A percentile compares a stretch with the other conserved stretches of the same genome.
Conservation (phyloP, 164 flowering plant species). For the Sextonia rubra region DNA sequence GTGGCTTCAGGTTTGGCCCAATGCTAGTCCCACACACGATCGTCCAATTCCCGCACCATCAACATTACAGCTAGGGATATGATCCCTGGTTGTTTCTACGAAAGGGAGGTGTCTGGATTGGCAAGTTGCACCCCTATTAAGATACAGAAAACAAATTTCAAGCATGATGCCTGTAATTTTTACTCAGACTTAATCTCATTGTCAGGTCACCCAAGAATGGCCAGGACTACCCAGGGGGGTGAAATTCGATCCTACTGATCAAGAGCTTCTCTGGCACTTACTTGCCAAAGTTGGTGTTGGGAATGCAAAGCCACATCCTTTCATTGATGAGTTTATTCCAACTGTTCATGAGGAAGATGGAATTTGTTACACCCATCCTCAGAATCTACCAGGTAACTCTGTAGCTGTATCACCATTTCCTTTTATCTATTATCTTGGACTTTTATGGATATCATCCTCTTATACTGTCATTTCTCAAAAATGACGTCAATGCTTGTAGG, state of each 20-base stretch:
- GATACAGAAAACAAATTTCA: neutral
- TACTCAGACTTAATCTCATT: slow-evolving; percentile 1
- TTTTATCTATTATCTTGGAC: neutral
- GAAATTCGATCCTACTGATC: slow-evolving; percentile 93
- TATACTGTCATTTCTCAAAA: neutral
- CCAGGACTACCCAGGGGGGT: slow-evolving; percentile 94
- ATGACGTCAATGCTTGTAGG: slow-evolving; percentile 30
- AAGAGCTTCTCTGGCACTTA: slow-evolving; percentile 81
- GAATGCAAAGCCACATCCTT: slow-evolving; percentile 59
- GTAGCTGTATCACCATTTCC: neutral
- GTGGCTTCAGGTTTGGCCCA: no score
- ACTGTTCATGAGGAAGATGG: slow-evolving; percentile 75
- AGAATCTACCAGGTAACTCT: slow-evolving; percentile 62
- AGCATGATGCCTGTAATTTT: neutral
- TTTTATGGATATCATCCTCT: neutral
- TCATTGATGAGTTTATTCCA: slow-evolving; percentile 77
- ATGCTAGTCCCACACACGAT: no score
- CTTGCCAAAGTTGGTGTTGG: slow-evolving; percentile 59
- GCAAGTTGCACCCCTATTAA: neutral
- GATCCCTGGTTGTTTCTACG: no score
- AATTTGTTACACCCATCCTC: slow-evolving; percentile 87
- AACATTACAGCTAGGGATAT: no score
- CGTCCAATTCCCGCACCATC: no score
- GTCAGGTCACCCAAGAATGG: slow-evolving; percentile 61
- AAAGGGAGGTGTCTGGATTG: neutral